phyloP scores from a whole-genome alignment of 1,284 basidiomycete species.

The Ceratobasidium sp. region DNA sequence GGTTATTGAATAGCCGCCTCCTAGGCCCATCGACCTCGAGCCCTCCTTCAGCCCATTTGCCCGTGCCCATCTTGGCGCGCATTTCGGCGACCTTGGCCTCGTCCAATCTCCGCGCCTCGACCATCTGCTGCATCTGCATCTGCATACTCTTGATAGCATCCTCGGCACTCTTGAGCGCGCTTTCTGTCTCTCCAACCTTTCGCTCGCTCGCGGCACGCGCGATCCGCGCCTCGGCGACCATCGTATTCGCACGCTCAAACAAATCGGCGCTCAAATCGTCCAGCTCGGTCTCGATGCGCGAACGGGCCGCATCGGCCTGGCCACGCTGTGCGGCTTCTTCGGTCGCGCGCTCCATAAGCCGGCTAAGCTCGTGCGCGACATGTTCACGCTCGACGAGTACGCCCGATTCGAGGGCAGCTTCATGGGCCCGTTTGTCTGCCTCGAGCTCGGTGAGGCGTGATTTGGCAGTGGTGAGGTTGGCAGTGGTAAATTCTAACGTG shows the following conservation, averaged over 20 bases:
- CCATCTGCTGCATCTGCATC: constrained; percentile 77
- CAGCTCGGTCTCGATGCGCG: constrained; percentile 79
- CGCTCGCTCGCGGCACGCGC: constrained; percentile 77
- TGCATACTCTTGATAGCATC: constrained; percentile 87
- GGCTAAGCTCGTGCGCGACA: constrained; percentile 89
- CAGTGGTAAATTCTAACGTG: constrained; percentile 73
- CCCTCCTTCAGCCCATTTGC: constrained; percentile 63
- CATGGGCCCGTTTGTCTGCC: constrained; percentile 75
- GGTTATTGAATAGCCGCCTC: constrained; percentile 63
- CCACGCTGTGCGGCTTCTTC: constrained; percentile 92
- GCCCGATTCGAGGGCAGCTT: constrained; percentile 83
- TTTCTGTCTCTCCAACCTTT: constrained; percentile 81
- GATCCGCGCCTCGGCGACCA: constrained; percentile 91
- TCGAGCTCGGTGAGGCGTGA: constrained; percentile 74
- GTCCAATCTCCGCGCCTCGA: constrained; percentile 66
- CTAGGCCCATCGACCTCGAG: constrained; percentile 44
- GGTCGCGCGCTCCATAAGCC: constrained; percentile 91
- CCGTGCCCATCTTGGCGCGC: constrained; percentile 61
- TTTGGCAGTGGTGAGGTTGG: constrained; percentile 62
- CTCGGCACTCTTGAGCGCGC: constrained; percentile 81
- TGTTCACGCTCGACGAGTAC: constrained; percentile 90
- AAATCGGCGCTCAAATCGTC: constrained; percentile 91
- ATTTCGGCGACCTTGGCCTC: constrained; percentile 60
- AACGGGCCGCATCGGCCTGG: constrained; percentile 84
- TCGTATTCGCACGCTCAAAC: constrained; percentile 87